Evolutionary conservation across 2,329 filamentous ascomycete genomes (phyloP), one percentile per base, ranked within the genome.

Genomic region (Knufia fluminis): DNA sequence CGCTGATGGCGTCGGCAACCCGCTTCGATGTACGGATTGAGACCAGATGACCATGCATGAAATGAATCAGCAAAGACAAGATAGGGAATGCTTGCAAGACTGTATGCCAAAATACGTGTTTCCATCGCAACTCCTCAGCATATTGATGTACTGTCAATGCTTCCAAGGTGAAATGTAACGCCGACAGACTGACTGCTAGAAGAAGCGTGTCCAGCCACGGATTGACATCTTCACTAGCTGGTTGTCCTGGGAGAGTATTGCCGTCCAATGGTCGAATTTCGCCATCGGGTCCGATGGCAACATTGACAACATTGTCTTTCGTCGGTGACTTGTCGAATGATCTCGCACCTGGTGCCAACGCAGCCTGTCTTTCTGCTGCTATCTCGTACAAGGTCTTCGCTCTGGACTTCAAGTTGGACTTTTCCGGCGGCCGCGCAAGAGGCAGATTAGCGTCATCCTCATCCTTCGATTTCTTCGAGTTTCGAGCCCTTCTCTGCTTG

Each of bases 61-160:
- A 60, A 46, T 71, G 68, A 22, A 73, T 62, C n/a, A 71, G 52
- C 16, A 71, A 59, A 4, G 67, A 68, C 16, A 73, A 59, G 2
- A 67, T 62, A 1, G 70, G 70, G 19, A 72, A 68, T 0, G 69
- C 66, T 7, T 65, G 58, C 24, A 66, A 60, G 1, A 64, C 35
- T 1, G 69, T 67, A 3, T 62, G 57, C 46, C 64, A 65, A 2
- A 61, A 57, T 10, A 60, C 42, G 12, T 54, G 53, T 40, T 36
- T 47, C 33, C 55, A 55, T 9, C 16, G 39, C n/a, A 59, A 43
- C 20, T 54, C 49, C 58, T 71, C 63, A 1, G 68, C 67, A 54
- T 71, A 73, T 56, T 72, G 70, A 56, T 72, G 68, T 12, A 69
- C 67, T 1, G 70, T 69, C 26, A 73, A 62, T 53, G 68, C 70